A percentile compares a stretch with the other conserved stretches of the same genome.
Evolutionary conservation across 2,329 filamentous ascomycete genomes (phyloP).

Genomic region (Diaporthe ampelina): DNA sequence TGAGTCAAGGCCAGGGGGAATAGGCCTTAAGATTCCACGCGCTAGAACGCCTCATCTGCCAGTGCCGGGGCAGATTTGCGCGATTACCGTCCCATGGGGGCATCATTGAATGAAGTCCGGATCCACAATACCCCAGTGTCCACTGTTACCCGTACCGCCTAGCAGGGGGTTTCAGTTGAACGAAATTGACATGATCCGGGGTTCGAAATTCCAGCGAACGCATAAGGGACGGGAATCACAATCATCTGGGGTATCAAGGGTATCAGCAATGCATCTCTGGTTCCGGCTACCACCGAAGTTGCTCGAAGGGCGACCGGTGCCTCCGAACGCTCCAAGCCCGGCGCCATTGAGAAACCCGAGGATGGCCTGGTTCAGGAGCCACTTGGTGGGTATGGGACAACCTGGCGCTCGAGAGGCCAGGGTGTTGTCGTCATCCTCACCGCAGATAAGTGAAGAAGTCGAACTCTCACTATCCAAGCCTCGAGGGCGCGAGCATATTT

Average conservation of each 20-base stretch:
- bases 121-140: conserved; percentile 1
- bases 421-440: not conserved
- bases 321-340: not conserved
- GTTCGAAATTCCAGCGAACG: not conserved
- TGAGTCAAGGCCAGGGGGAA: not conserved
- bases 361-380: not conserved
- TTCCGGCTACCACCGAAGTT: not conserved
- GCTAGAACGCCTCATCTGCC: not conserved
- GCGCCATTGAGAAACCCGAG: not conserved
- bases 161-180: not conserved
- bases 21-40: not conserved
- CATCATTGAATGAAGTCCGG: not conserved
- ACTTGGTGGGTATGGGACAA: not conserved
- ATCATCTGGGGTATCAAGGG: not conserved
- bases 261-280: not conserved
- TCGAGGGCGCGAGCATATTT: not conserved
- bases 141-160: conserved; percentile 1
- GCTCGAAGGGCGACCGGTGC: not conserved
- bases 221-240: not conserved
- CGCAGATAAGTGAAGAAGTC: not conserved
- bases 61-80: not conserved
- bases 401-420: too few relatives aligned
- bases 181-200: not conserved
- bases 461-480: not conserved
- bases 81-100: too few relatives aligned